phyloP scores from a whole-genome alignment of 306 rosid genomes.

The Ormosia semicastrata region DNA sequence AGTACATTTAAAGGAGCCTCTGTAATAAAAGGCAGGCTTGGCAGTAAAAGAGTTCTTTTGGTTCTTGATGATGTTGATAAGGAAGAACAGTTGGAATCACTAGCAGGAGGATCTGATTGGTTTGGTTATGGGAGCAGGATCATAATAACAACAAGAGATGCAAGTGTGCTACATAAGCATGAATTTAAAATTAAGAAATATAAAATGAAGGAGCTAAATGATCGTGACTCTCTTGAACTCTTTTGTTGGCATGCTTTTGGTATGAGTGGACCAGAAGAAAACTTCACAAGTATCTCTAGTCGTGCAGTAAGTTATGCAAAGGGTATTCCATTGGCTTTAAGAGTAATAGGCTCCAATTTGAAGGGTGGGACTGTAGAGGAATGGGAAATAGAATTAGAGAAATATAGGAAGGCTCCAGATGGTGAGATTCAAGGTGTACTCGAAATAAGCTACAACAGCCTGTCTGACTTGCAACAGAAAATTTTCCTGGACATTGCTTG shows the following conservation, averaged over 20 bases:
- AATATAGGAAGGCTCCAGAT: too few species aligned
- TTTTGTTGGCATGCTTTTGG: background rate
- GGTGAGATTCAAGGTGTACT: background rate
- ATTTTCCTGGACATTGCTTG: constrained; percentile 28
- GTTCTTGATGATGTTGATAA: constrained; percentile 26
- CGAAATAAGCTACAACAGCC: constrained; percentile 3
- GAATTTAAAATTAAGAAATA: background rate
- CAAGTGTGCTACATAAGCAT: background rate
- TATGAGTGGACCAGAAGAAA: background rate
- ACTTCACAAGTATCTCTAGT: background rate
- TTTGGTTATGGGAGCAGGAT: constrained; percentile 21
- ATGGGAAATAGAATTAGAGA: too few species aligned
- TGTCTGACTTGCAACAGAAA: background rate
- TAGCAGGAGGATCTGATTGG: constrained; percentile 2
- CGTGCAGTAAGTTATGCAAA: background rate
- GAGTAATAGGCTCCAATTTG: background rate
- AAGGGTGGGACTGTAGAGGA: too few species aligned
- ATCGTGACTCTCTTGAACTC: background rate
- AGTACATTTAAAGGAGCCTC: background rate
- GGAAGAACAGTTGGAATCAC: background rate
- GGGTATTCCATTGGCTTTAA: constrained; percentile 9
- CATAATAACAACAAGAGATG: constrained; percentile 27
- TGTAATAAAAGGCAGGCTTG: background rate
- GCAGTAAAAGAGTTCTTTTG: background rate
- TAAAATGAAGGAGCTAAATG: background rate